These are phyloP conservation scores for Penicillium sp. DNA, from an alignment of 2,329 filamentous ascomycete genomes.

Conservation along the genomic window DNA sequence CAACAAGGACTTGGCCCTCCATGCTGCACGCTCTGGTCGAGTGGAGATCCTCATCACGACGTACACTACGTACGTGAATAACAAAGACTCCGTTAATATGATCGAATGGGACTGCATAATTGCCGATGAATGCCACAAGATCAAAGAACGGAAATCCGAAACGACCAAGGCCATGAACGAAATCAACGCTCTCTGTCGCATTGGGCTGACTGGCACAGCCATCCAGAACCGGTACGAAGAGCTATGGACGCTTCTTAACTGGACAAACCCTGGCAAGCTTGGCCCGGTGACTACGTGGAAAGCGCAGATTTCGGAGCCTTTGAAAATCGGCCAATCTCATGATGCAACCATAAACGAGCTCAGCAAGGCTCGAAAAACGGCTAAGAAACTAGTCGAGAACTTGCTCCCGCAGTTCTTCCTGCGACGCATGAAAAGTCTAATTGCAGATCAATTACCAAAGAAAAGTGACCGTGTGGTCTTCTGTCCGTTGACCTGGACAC, in stretches of 20 bases:
- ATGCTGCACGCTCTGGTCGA: constrained; percentile 67
- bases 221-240: constrained; percentile 99
- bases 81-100: constrained; percentile 71
- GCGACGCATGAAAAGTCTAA: constrained; percentile 85
- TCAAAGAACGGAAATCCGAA: constrained; percentile 74
- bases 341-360: constrained; percentile 81
- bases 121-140: constrained; percentile 85
- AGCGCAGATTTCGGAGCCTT: constrained; percentile 67
- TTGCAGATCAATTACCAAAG: constrained; percentile 86
- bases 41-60: constrained; percentile 92
- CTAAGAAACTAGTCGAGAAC: constrained; percentile 77
- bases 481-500: constrained; percentile 78
- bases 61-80: constrained; percentile 78
- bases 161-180: constrained; percentile 83
- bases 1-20: constrained; percentile 63
- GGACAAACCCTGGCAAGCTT: constrained; percentile 79
- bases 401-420: constrained; percentile 86
- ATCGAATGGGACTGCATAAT: constrained; percentile 91
- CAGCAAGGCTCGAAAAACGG: constrained; percentile 72
- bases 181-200: constrained; percentile 83
- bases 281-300: constrained; percentile 71
- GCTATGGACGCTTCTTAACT: constrained; percentile 91
- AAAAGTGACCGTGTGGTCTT: constrained; percentile 95
- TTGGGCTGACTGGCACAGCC: constrained; percentile 89
- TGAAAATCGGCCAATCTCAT: constrained; percentile 86